Evolutionary conservation across 306 rosid genomes (phyloP), one percentile per base, ranked within the genome.

Genomic region (Inga oerstediana): DNA sequence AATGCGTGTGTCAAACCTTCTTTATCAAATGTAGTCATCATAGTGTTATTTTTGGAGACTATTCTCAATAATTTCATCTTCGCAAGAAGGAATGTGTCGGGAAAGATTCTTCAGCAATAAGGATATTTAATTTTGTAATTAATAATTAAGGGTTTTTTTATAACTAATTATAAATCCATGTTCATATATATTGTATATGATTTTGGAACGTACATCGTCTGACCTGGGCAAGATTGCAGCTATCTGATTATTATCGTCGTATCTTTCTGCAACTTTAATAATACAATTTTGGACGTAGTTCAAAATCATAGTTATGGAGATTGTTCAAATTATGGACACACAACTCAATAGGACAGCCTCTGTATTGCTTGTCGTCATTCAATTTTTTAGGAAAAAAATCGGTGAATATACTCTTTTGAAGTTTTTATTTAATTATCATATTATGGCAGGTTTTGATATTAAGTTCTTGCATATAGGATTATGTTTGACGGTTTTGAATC

Each of bases 21-120:
- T 44, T 72, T 43, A 22, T 32, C 56, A 44, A 44, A 72, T 72
- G 27, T 72, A 43, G 56, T 44, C 15, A 48, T 39, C 45, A 49
- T 16, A 49, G 9, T 49, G 41, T 46, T 74, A 30, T 45, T 49
- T 52, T 74, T 1, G 77, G 44, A 48, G 61, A 32, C 77, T n/a
- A 74, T 30, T 49, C 64, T 72, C 76, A 45, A 72, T 72, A 72
- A 44, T 72, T 44, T 45, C 49, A 5, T 39, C 35, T 43, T 71
- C 16, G 32, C 58, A 13, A 6, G 37, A 72, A 44, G 52, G 35
- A 44, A 41, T 22, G 16, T 45, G 20, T 72, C 76, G 48, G 58
- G 56, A 72, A 44, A 69, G 74, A 69, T 69, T 69, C 51, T 20
- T 69, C 7, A 7, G 22, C 41, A 19, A 51, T 39, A 69, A 41